Evolutionary conservation across 495 filamentous ascomycete genomes (phyloP), one percentile per base, ranked within the genome.

Genomic region (Aspergillus indologenus): DNA sequence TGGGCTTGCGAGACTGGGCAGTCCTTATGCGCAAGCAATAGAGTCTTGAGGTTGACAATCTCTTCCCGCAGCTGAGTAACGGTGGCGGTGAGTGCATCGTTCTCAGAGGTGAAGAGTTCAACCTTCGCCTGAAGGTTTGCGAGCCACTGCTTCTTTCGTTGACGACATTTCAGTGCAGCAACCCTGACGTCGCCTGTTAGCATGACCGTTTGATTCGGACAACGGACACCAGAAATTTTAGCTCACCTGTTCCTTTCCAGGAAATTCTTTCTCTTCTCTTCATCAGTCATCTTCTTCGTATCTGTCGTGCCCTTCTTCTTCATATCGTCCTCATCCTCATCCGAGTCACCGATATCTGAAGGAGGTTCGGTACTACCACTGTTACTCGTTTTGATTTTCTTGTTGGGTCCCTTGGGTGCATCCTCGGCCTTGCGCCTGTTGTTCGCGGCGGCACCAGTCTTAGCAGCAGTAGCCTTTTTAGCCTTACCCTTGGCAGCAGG

Each of bases 111-210:
- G 67, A 89, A 98, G 45, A 96, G 75, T 68, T 98, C 94, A 26
- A 98, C 94, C 72, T 98, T 98, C 21, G 83, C 83, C 72, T 98
- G 94, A 2, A 98, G 82, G 68, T 96, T 98, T 17, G 90, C 89
- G 46, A 98, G 85, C 94, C 94, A 98, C 70, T 98, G 94, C 79
- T 98, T 98, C 81, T 98, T 98, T 6, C 94, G 87, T 71, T 98
- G 94, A 56, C 94, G 88, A 77, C 94, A 98, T 72, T 98, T 98
- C 52, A 98, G 79, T 22, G 94, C 94, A 42, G 94, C 94, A 62
- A 98, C 91, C 69, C 94, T 98, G 9, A 12, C n/a, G 34, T 44
- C n/a, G n/a, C 18, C 20, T 43, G 57, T 74, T 62, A 74, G 67
- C 34, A 57, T 26, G 14, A 6, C 23, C 15, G 23, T 31, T 40